These are phyloP conservation scores for Phyllostachys edulis DNA, from an alignment of 176 grass and related monocot species.

Conservation along the genomic window DNA sequence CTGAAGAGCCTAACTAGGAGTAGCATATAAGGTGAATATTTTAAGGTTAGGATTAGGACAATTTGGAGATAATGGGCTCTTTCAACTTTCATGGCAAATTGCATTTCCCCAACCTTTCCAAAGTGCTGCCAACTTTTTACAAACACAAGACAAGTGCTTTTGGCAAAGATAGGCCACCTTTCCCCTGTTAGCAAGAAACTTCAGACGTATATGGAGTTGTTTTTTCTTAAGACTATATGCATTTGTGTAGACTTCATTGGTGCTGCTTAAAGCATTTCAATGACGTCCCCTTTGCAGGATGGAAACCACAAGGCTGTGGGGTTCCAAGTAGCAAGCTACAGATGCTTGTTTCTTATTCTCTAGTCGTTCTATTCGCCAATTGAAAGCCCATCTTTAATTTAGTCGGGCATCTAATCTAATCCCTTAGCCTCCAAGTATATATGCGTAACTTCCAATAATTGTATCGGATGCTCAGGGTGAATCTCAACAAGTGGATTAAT, in stretches of 20 bases:
- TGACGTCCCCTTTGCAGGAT: constrained; percentile 25
- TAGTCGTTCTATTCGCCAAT: constrained; percentile 1
- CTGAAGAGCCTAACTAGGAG: constrained; percentile 7
- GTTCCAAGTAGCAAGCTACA: constrained; percentile 30
- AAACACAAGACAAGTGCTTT: constrained; percentile 52
- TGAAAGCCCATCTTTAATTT: not conserved
- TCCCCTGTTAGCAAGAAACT: constrained; percentile 32
- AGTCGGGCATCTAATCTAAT: not conserved
- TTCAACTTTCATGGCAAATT: constrained; percentile 32
- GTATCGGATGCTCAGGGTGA: not conserved
- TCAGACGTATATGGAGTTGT: not conserved
- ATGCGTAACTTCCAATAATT: not conserved
- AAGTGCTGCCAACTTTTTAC: constrained; percentile 50
- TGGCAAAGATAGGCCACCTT: constrained; percentile 38
- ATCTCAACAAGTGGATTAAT: not conserved
- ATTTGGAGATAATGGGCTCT: constrained; percentile 42
- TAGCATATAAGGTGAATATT: constrained; percentile 11
- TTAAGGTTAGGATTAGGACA: constrained; percentile 34
- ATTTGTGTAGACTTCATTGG: constrained; percentile 27
- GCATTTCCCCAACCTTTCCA: constrained; percentile 48
- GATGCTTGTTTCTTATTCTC: constrained; percentile 20
- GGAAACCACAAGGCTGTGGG: constrained; percentile 22
- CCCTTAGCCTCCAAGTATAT: constrained; percentile 11
- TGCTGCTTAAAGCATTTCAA: constrained; percentile 46
- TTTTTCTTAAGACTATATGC: too few species aligned